Evolutionary conservation across 2,329 filamentous ascomycete species (phyloP).

Genomic region (Ceratocystis eucalypticola): DNA sequence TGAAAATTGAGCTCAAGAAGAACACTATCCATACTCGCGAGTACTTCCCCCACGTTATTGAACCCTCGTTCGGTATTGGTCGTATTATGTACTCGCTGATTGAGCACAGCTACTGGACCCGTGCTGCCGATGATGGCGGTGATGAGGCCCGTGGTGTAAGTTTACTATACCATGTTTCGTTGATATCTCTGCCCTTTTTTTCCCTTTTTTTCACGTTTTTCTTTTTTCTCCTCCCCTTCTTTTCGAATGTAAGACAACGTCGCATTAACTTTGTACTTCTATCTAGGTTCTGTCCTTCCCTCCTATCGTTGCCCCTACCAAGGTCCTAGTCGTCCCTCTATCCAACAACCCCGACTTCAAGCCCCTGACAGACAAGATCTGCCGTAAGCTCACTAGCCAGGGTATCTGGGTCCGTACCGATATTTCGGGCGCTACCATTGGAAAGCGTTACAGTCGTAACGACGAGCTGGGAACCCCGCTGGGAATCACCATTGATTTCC

Average conservation of each 20-base stretch:
- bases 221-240: not conserved
- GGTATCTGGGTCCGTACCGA: slow-evolving; percentile 68
- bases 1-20: slow-evolving; percentile 73
- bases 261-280: slow-evolving; percentile 7
- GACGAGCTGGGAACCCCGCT: slow-evolving; percentile 83
- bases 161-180: slow-evolving; percentile 22
- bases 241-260: slow-evolving; percentile 24
- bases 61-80: slow-evolving; percentile 87
- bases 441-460: slow-evolving; percentile 77
- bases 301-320: slow-evolving; percentile 60
- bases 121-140: slow-evolving; percentile 55
- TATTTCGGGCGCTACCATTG: slow-evolving; percentile 70
- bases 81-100: slow-evolving; percentile 79
- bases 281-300: slow-evolving; percentile 32
- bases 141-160: slow-evolving; percentile 73
- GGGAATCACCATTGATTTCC: slow-evolving; percentile 81
- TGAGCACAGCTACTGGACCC: slow-evolving; percentile 92
- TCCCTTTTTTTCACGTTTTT: too few species aligned
- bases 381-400: slow-evolving; percentile 53
- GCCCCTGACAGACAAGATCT: slow-evolving; percentile 52
- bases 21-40: slow-evolving; percentile 73
- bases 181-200: not conserved
- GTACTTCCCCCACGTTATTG: slow-evolving; percentile 85
- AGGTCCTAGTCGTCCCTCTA: slow-evolving; percentile 72
- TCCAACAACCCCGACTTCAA: slow-evolving; percentile 62